Evolutionary conservation across 179 eudicot species (phyloP), one percentile per base, ranked within the genome.

Genomic region (Amaranthus tricolor): DNA sequence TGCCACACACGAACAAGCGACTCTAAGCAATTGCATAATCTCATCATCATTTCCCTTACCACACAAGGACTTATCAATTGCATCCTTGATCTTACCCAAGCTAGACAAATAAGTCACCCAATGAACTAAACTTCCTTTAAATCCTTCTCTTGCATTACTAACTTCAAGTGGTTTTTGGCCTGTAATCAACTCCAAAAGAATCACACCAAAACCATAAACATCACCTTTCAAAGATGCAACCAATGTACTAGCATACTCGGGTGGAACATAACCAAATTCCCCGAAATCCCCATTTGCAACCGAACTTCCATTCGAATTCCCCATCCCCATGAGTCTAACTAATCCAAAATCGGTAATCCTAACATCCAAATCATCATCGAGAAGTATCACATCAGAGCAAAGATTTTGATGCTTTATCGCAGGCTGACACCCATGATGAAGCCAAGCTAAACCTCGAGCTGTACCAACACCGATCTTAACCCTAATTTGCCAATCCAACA

Each of bases 371-470:
- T 93, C 98, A 67, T 93, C 98, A 52, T 93, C 98, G 1, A 91
- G 81, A n/a, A 93, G 76, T 43, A 93, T 78, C 68, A 88, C 88
- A 77, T 83, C 88, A 6, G 98, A 93, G 84, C 97, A 81, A 31
- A 93, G 84, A 19, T 87, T 86, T 66, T 91, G 94, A 77, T 91
- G 98, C 83, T 88, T 76, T 43, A 88, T 77, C 9, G 93, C 82
- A 19, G 97, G 95, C 24, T 86, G 95, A 63, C 86, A 86, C 3
- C 98, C 98, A 70, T 91, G 97, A 76, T 91, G 98, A 63, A 93
- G 91, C 98, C 98, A 93, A 62, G 97, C 93, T 58, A 93, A 87
- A 62, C 98, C 98, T 59, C 89, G 83, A 17, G 95, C 93, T 19
- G 89, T 90, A 48, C 97, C 94, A 20, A 91, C 78, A 59, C 83